phyloP scores from a whole-genome alignment of 768 basidiomycete species.

The Suillus weaverae region DNA sequence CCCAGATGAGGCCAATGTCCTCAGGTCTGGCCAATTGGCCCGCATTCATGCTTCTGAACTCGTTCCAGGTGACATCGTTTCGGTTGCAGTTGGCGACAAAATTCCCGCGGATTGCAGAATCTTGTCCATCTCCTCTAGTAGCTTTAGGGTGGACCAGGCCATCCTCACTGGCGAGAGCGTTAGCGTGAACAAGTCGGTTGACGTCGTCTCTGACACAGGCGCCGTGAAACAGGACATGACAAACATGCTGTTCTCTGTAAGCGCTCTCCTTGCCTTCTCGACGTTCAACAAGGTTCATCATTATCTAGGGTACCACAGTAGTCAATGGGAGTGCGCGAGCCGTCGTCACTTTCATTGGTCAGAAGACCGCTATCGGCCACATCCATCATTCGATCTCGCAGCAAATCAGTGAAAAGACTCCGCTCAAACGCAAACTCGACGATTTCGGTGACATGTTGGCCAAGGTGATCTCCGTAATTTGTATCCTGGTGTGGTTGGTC shows the following conservation, averaged over 20 bases:
- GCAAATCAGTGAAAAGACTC: slow-evolving; percentile 95
- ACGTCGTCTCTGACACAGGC: slow-evolving; percentile 63
- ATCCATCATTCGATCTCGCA: slow-evolving; percentile 96
- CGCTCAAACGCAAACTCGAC: slow-evolving; percentile 94
- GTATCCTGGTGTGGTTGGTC: slow-evolving; percentile 96
- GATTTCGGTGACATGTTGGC: slow-evolving; percentile 98
- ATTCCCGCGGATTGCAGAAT: slow-evolving; percentile 94
- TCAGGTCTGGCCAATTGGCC: slow-evolving; percentile 66
- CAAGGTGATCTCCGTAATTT: slow-evolving; percentile 97
- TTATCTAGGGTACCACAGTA: slow-evolving; percentile 83
- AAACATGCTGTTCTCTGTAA: slow-evolving; percentile 91
- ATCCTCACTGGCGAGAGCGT: slow-evolving; percentile 93
- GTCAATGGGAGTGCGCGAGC: slow-evolving; percentile 91
- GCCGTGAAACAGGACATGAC: slow-evolving; percentile 99
- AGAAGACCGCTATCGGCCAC: slow-evolving; percentile 89
- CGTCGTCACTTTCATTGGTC: slow-evolving; percentile 84
- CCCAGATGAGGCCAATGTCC: slow-evolving; percentile 91
- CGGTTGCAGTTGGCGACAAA: slow-evolving; percentile 91
- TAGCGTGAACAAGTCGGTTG: slow-evolving; percentile 80
- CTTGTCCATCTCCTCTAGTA: slow-evolving; percentile 86
- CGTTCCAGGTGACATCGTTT: slow-evolving; percentile 93
- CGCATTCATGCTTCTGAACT: slow-evolving; percentile 86
- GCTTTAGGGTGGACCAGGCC: slow-evolving; percentile 94
- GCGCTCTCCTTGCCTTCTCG: slow-evolving; percentile 21
- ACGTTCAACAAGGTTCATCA: neutral